A percentile compares a stretch with the other conserved stretches of the same genome.
phyloP scores from a whole-genome alignment of 257 asterid genomes.

The Capsicum pubescens region DNA sequence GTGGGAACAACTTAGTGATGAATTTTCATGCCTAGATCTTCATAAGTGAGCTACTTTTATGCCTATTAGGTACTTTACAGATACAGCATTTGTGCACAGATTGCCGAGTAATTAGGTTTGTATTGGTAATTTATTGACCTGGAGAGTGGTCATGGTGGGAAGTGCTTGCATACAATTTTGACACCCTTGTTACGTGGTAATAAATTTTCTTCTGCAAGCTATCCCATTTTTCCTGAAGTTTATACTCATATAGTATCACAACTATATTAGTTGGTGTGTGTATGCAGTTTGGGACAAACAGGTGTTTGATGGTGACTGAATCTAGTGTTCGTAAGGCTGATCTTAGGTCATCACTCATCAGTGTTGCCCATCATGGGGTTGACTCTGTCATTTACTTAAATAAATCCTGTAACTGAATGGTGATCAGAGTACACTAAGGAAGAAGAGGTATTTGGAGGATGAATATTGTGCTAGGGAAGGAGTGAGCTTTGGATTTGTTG shows the following conservation, averaged over 20 bases:
- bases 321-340: neutral
- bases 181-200: neutral
- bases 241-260: neutral
- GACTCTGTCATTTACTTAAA: neutral
- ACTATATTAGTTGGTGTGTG: neutral
- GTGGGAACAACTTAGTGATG: slow-evolving; percentile 23
- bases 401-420: slow-evolving; percentile 9
- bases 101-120: slow-evolving; percentile 14
- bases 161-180: neutral
- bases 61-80: neutral
- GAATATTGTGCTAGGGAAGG: neutral
- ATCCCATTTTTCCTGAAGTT: neutral
- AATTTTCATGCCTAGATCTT: slow-evolving; percentile 20
- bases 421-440: neutral
- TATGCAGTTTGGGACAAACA: slow-evolving; percentile 18
- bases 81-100: neutral
- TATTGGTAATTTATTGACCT: neutral
- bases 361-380: neutral
- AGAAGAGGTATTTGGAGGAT: neutral
- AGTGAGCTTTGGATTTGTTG: neutral
- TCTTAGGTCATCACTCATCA: neutral
- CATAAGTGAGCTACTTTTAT: slow-evolving; percentile 16
- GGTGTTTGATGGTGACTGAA: neutral
- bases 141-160: neutral
- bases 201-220: neutral